Evolutionary conservation across 2,329 filamentous ascomycete genomes (phyloP), one percentile per base, ranked within the genome.

Genomic region (Paraphoma chrysanthemicola): DNA sequence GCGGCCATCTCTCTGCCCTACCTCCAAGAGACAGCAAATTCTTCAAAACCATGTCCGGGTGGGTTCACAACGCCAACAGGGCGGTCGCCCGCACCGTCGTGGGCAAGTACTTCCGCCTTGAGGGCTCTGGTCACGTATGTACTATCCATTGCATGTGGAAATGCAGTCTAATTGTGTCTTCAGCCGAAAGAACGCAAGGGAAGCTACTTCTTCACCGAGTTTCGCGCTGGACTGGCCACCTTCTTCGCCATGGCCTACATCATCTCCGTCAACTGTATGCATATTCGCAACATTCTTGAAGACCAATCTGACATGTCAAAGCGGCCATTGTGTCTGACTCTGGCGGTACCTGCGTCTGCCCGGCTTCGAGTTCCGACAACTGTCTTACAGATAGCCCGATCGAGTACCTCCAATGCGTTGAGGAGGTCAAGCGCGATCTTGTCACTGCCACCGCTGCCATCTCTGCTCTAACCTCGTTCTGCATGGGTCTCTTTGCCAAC

Each of bases 391-490:
- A 90, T 70, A 69, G 42, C 28, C 49, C 49, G 9, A n/a, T 80
- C 4, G 84, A 84, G 18, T 92, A 92, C 66, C 72, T 83, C 59
- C 77, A 89, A n/a, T 92, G 90, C 72, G 77, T 80, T 39, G 76
- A 80, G 64, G 78, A 80, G 48, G 81, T 94, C 71, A 90, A 90
- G 76, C 87, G 91, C 31, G 92, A 96, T 71, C 79, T 93, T 39
- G 89, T 96, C 52, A 96, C 92, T 6, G 92, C 90, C 10, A 96
- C 92, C 4, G 91, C 92, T 44, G 92, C 92, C 52, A 93, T 95
- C 63, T 85, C 91, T 12, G 90, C 91, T 28, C 78, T 96, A 45
- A 86, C 90, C 3, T 89, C 87, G n/a, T 93, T 96, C 76, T 88
- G 83, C 76, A 93, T 96, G 89, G 92, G 92, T 17, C 76, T 94